Conservation (phyloP, 116 monocot genomes). For the Papilionanthe hybrid region DNA sequence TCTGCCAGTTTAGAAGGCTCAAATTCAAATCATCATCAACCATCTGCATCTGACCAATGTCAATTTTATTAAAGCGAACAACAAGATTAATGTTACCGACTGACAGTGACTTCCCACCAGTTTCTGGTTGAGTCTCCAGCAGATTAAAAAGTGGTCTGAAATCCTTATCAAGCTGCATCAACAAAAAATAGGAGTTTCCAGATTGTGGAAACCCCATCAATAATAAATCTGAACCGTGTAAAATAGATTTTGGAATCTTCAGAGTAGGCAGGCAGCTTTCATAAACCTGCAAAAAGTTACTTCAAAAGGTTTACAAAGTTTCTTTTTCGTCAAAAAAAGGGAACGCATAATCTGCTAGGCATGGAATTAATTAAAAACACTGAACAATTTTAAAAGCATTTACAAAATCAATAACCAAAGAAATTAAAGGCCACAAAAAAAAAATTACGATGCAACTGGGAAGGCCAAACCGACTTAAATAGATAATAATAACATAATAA, state of each 20-base stretch:
- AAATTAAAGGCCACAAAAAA: background rate
- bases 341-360: background rate
- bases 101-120: conserved; percentile 36
- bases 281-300: conserved; percentile 58
- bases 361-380: background rate
- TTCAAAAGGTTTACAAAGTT: background rate
- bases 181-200: conserved; percentile 77
- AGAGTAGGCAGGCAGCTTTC: conserved; percentile 60
- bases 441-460: background rate
- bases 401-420: background rate
- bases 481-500: background rate
- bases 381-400: conserved; percentile 4
- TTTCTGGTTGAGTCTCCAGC: conserved; percentile 64
- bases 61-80: conserved; percentile 52
- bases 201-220: conserved; percentile 83
- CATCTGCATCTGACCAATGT: conserved; percentile 62
- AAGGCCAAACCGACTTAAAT: background rate
- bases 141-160: conserved; percentile 76
- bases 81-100: conserved; percentile 42
- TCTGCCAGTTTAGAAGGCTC: conserved; percentile 67
- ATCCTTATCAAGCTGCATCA: conserved; percentile 91
- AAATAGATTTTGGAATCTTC: conserved; percentile 67
- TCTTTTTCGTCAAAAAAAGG: background rate
- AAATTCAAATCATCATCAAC: conserved; percentile 78
- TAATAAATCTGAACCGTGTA: conserved; percentile 63